Base-by-base conservation (phyloP, 768 basidiomycete genomes). In the Chalciporus sphaerocephalus region DNA sequence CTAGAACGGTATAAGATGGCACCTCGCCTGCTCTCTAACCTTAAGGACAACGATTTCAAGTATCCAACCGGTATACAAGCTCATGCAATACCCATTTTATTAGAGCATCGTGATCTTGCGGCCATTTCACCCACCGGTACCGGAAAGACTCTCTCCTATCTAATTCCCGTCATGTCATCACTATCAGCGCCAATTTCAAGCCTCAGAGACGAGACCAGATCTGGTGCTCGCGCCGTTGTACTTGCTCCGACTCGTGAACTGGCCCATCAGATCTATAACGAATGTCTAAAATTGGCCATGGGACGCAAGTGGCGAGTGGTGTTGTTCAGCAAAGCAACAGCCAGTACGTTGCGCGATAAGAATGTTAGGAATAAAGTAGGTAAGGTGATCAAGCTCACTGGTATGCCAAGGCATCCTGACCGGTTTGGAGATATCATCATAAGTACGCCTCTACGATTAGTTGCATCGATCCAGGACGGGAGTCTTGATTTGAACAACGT, bases 101-200 rank as follows among this genome's bases (percentile, higher is more conserved):
- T 93, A 28, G 80, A 91, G 90, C 74, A 72, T 50, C 82, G 89
- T 46, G 95, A 99, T 66, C 74, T 96, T 18, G 85, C 89, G 42
- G 95, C 94, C 22, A 87, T 98, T 16, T 96, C 96, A 1, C 96
- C 96, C 0, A 99, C 96, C 5, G 96, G 96, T 40, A 94, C 91
- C 9, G 96, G 96, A 48, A 99, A 99, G 72, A 99, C 96, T 1
- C 74, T 97, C 6, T 80, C 93, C 0, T 99, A 97, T 66, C 74
- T 96, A 12, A 68, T 96, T 13, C 94, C 96, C 0, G 73, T 92
- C 18, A 76, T 98, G 47, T 70, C 80, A 10, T 65, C 71, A 15
- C 67, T 92, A 6, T 68, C 67, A 12, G 64, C 73, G 4, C 89
- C 89, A 6, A 61, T 73, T 8, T 69, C 80, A 23, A 75, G 72